Evolutionary conservation across 805 yeast genomes (phyloP).

Genomic region (Candida sakaeoensis): DNA sequence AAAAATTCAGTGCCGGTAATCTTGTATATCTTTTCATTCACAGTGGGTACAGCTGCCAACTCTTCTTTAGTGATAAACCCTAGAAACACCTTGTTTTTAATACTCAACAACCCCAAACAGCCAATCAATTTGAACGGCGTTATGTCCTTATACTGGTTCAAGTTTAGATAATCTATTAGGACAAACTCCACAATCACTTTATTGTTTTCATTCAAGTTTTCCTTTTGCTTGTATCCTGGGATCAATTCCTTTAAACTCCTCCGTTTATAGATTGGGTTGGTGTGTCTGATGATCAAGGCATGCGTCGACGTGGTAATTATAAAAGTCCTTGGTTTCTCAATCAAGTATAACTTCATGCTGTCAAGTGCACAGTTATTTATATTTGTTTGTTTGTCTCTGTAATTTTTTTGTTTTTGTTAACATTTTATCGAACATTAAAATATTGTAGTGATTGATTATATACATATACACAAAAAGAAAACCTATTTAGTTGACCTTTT

Average conservation of each 20-base stretch:
- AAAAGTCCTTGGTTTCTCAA: slow-evolving; percentile 64
- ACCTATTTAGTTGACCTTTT: slow-evolving; percentile 19
- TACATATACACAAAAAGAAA: background rate
- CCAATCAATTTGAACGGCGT: slow-evolving; percentile 45
- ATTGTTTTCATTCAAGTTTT: slow-evolving; percentile 18
- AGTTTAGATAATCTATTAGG: slow-evolving; percentile 34
- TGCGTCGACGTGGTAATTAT: slow-evolving; percentile 57
- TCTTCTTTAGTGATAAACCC: slow-evolving; percentile 54
- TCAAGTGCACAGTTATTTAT: background rate
- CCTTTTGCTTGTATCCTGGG: slow-evolving; percentile 6
- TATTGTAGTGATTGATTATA: no score
- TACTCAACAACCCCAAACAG: slow-evolving; percentile 55
- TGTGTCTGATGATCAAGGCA: slow-evolving; percentile 58
- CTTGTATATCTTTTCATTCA: slow-evolving; percentile 49
- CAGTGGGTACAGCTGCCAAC: slow-evolving; percentile 58
- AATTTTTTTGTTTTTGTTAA: background rate
- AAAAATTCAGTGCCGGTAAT: slow-evolving; percentile 62
- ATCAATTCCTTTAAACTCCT: slow-evolving; percentile 6
- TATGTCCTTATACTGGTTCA: slow-evolving; percentile 41
- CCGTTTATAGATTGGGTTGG: slow-evolving; percentile 25
- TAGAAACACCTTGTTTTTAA: slow-evolving; percentile 52
- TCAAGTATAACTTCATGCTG: slow-evolving; percentile 58
- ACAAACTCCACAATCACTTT: slow-evolving; percentile 53
- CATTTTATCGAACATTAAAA: no score
- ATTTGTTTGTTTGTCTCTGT: background rate